Base-by-base conservation (phyloP, 495 filamentous ascomycete genomes). In the Penicillium chermesinum region DNA sequence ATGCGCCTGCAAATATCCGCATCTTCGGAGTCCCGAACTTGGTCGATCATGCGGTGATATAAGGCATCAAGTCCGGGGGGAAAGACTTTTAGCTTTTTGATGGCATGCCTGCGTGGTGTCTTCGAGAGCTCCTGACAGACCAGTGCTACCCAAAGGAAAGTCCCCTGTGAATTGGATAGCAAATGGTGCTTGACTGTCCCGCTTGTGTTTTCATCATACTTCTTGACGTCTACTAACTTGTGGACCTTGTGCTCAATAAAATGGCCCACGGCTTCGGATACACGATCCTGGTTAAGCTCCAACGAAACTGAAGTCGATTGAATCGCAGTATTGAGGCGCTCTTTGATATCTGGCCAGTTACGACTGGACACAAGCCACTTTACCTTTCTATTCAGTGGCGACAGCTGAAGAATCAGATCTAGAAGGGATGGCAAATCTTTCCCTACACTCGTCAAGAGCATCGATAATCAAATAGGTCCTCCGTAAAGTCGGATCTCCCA, bases 151-250 rank as follows among this genome's bases (percentile, higher is more conserved):
- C 27, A 44, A 10, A 44, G 41, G 27, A 44, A 44, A 17, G 41
- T 44, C 13, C 41, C 14, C 19, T 44, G 27, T 10, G 27, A 44
- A 15, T 58, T 63, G n/a, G 43, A 37, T 50, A 67, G 66, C 37
- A 71, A 59, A 13, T 61, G 64, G 1, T 53, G 56, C 48, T 74
- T 76, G 35, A 76, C 63, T 2, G 38, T 41, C 41, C 76, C 67
- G 3, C 75, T 61, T 18, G 72, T 61, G 41, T 66, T 71, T 17
- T 44, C 41, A 1, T 3, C 33, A 44, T 44, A 44, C 4, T 34
- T 34, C 33, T 44, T 44, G 14, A 34, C 12, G 32, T 44, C 33
- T 9, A 16, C 22, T 15, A 44, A 12, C 2, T 17, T 3, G 4
- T 44, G n/a, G 19, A 44, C 41, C 25, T 44, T 44, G 32, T 44